Evolutionary conservation across 768 basidiomycete genomes (phyloP), one percentile per base, ranked within the genome.

Genomic region (Boletus edulis): DNA sequence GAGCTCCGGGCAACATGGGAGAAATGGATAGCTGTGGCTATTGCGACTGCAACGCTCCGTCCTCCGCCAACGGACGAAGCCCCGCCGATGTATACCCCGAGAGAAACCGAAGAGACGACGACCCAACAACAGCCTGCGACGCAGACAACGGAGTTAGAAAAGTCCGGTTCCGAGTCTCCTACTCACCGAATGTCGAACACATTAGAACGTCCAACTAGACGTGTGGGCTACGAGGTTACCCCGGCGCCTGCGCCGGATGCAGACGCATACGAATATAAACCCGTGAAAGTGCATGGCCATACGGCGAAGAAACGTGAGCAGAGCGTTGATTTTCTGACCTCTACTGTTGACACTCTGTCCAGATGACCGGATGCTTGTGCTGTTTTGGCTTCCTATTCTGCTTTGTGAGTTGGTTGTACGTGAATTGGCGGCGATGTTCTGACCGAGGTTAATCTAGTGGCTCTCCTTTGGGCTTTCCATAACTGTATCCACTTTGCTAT

Each of bases 351-450:
- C 49, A 49, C 29, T 54, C 13, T 62, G 14, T 57, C 17, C 54
- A 91, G 89, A 87, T 72, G 91, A 94, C 67, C 85, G 84, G 40
- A 94, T 94, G 91, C 80, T 94, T 44, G 64, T 90, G 35, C 66
- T 87, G 40, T 94, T 94, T 76, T 94, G 91, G 91, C 76, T 94
- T 62, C 91, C 91, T 17, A 89, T 93, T 64, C 76, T 94, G 10
- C 70, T 92, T 55, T 71, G 90, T 93, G 62, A 75, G 89, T 83
- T 11, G 32, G n/a, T 31, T 51, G 18, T 43, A 17, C 10, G 6
- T 45, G 13, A 15, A 43, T 49, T 34, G 12, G 44, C 20, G 52
- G 14, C 3, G 31, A 51, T 24, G 20, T 41, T 31, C 54, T 68
- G 39, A 63, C 35, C 9, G 40, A 22, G 34, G 35, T 51, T 18